Evolutionary conservation across 169 alveolate species (phyloP).

Genomic region (Cryptosporidium andersoni): DNA sequence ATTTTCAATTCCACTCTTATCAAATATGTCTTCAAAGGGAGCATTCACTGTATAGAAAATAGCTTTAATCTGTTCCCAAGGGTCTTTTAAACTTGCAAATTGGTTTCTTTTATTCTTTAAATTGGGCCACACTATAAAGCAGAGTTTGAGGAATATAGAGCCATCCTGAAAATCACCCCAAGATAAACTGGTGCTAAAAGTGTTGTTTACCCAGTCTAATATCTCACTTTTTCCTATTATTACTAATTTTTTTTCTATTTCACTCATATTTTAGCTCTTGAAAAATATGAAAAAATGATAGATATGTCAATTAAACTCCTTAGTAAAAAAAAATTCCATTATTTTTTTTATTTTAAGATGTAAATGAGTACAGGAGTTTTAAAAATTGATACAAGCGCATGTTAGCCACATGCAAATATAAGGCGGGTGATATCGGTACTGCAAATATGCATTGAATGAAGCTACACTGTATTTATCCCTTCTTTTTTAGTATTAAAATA

Average conservation of each 20-base stretch:
- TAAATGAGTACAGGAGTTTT: background rate
- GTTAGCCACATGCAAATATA: too few species aligned
- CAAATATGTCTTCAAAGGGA: slow-evolving; percentile 31
- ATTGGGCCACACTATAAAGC: slow-evolving; percentile 64
- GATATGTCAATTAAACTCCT: too few species aligned
- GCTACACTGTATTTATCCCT: too few species aligned
- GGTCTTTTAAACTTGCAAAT: slow-evolving; percentile 14
- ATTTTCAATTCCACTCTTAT: slow-evolving; percentile 43
- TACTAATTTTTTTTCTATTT: slow-evolving; percentile 19
- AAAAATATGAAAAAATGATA: too few species aligned
- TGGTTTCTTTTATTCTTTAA: slow-evolving; percentile 21
- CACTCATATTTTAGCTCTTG: slow-evolving; percentile 9
- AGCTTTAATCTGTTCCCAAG: slow-evolving; percentile 52
- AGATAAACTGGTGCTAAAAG: slow-evolving; percentile 19
- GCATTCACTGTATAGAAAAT: slow-evolving; percentile 45
- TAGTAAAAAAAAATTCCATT: background rate
- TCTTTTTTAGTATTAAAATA: too few species aligned
- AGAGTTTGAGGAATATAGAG: slow-evolving; percentile 10
- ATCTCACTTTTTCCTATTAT: slow-evolving; percentile 53
- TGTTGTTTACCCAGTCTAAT: slow-evolving; percentile 42
- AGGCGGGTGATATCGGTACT: too few species aligned
- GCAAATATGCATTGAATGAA: too few species aligned
- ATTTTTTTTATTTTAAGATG: slow-evolving; percentile 10
- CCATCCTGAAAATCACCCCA: slow-evolving; percentile 51
- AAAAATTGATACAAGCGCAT: too few species aligned